phyloP scores from a whole-genome alignment of 352 stramenopile species.

The Phytophthora pluvialis region DNA sequence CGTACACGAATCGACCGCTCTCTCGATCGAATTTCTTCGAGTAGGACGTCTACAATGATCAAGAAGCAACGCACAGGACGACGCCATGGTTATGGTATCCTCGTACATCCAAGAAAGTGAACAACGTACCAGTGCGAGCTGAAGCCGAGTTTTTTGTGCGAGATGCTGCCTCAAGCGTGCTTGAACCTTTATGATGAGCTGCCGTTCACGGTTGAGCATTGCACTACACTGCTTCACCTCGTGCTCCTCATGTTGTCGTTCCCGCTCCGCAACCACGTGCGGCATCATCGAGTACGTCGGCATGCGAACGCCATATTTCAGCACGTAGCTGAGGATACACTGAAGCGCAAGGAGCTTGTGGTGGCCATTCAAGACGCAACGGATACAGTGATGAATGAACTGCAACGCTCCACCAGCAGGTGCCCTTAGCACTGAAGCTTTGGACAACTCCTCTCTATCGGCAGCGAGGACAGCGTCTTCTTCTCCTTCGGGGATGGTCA shows the following conservation, averaged over 20 bases:
- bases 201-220: conserved; percentile 16
- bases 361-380: conserved; percentile 22
- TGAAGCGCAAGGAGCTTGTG: conserved; percentile 36
- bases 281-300: conserved; percentile 52
- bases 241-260: conserved; percentile 2
- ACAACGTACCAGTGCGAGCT: conserved; percentile 44
- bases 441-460: conserved; percentile 1
- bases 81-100: neutral
- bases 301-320: conserved; percentile 26
- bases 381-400: conserved; percentile 9
- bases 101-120: neutral
- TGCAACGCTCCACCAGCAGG: neutral
- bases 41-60: conserved; percentile 43
- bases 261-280: conserved; percentile 38
- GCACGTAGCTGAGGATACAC: conserved; percentile 47
- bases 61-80: neutral
- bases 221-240: neutral
- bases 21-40: conserved; percentile 50
- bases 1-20: conserved; percentile 44
- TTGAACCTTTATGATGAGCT: conserved; percentile 45
- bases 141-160: conserved; percentile 36
- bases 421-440: neutral
- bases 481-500: conserved; percentile 3
- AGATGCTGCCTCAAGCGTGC: conserved; percentile 39
- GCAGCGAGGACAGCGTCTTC: neutral